Evolutionary conservation across 495 filamentous ascomycete species (phyloP), one percentile per base, ranked within the genome.

Genomic region (Trichoderma orchidacearum): DNA sequence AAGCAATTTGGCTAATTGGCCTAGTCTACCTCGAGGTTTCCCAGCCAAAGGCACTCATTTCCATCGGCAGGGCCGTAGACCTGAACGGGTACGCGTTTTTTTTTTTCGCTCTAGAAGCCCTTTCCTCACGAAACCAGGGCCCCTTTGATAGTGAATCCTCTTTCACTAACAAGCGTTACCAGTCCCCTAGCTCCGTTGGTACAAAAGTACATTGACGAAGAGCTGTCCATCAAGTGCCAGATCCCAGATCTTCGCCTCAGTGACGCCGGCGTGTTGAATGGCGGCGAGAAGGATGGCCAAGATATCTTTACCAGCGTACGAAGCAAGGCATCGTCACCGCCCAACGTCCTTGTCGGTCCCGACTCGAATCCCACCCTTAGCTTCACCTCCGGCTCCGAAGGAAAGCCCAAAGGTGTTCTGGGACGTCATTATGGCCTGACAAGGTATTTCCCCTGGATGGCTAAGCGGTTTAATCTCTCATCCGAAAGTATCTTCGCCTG

Each of bases 381-480:
- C 25, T 96, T 96, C 68, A 96, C 91, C 7, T 88, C 83, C 12
- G 91, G 92, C 2, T 86, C 82, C 3, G 90, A 96, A 70, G 88
- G 88, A 3, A 73, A 77, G 32, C 88, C 89, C 11, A 94, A 93
- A 74, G 91, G 93, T 59, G 91, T 96, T 11, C 79, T 80, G 50
- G 92, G 93, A 1, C 81, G 92, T 17, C 93, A 98, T 72, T 98
- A 85, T 71, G 86, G 82, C 51, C 68, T 96, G 55, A 80, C 90
- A 0, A 86, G 89, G 62, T 98, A 96, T 68, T 90, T 89, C 64
- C 78, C 80, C 15, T 98, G 91, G 92, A 98, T 98, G 93, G 79
- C 85, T 1, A 73, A 92, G 64, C 80, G 74, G 8, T 96, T 96
- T 66, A 69, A 80, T 30, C 80, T 96, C 13, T 83, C 81, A 0